These are phyloP conservation scores for Eremochloa ophiuroides DNA, from an alignment of 176 grass and related monocot species.

Conservation along the genomic window DNA sequence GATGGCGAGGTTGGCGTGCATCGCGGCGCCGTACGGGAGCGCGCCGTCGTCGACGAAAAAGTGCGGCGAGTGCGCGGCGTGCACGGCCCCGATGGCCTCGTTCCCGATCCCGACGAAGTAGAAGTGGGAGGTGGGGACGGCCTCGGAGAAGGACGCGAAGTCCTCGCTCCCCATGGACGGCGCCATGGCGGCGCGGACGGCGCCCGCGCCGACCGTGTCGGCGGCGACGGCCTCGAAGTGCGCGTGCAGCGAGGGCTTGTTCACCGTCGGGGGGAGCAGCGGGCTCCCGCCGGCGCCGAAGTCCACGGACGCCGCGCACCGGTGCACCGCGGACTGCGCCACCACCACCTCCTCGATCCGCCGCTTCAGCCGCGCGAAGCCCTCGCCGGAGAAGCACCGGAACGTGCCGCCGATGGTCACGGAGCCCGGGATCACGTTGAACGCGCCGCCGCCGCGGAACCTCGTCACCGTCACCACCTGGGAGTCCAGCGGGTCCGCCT, in stretches of 20 bases:
- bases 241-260: conserved; percentile 44
- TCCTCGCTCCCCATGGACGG: conserved; percentile 84
- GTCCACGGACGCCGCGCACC: conserved; percentile 63
- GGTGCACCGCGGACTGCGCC: conserved; percentile 75
- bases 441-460: conserved; percentile 58
- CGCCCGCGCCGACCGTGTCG: conserved; percentile 41
- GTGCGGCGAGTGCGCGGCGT: conserved; percentile 58
- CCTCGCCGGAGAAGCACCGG: conserved; percentile 68
- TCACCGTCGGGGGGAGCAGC: conserved; percentile 63
- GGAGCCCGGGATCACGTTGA: conserved; percentile 91
- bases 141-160: conserved; percentile 61
- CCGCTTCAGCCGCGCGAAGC: conserved; percentile 61
- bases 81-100: conserved; percentile 13
- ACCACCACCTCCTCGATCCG: conserved; percentile 89
- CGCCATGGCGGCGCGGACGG: conserved; percentile 29
- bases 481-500: conserved; percentile 76
- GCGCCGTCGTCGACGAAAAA: conserved; percentile 71
- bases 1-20: conserved; percentile 75
- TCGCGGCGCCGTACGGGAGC: conserved; percentile 67
- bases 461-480: conserved; percentile 88
- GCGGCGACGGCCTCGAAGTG: conserved; percentile 59
- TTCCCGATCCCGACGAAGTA: conserved; percentile 73
- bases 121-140: conserved; percentile 60
- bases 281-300: conserved; percentile 36
- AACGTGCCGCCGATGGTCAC: conserved; percentile 90